Evolutionary conservation across 2,329 filamentous ascomycete species (phyloP), one percentile per base, ranked within the genome.

Genomic region (Ophiobolus disseminans): DNA sequence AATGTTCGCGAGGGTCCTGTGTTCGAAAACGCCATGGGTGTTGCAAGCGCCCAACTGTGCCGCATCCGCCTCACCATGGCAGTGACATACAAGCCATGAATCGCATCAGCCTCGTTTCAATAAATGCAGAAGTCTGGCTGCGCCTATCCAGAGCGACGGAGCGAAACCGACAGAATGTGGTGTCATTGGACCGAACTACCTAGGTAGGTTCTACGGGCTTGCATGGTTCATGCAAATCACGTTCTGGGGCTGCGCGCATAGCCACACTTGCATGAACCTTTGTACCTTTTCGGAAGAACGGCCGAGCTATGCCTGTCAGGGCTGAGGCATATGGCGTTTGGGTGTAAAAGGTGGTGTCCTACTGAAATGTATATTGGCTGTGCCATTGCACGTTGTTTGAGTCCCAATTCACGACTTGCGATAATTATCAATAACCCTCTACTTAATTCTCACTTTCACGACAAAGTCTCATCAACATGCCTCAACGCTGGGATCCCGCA

Each of bases 31-130:
- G 5, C 9, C 9, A 20, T 20, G 13, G 13, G 17, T 10, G 9
- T 21, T 17, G 13, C 8, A 14, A n/a, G 30, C 26, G 39, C 11
- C 6, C 16, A 42, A 34, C 39, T 20, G 20, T 21, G 39, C 39
- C 39, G 39, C 40, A 42, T 34, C 16, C 16, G 28, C 40, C 40
- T 32, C 40, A 22, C 26, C 16, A 14, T 20, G 4, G n/a, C 17
- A 16, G 9, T 14, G 6, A 11, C 34, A 34, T 17, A 8, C 16
- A 17, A 13, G 10, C 7, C 21, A 9, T 20, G n/a, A n/a, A n/a
- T 22, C 20, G 34, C 20, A 36, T 36, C 14, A 36, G 16, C n/a
- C 23, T 26, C 11, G 23, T 5, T n/a, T 8, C 30, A 34, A 6
- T 14, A 14, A 34, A 17, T 17, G 30, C n/a, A 5, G 30, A 5